Evolutionary conservation across 2,329 filamentous ascomycete species (phyloP).

Genomic region (Ophiocordyceps camponoti-rufipedis): DNA sequence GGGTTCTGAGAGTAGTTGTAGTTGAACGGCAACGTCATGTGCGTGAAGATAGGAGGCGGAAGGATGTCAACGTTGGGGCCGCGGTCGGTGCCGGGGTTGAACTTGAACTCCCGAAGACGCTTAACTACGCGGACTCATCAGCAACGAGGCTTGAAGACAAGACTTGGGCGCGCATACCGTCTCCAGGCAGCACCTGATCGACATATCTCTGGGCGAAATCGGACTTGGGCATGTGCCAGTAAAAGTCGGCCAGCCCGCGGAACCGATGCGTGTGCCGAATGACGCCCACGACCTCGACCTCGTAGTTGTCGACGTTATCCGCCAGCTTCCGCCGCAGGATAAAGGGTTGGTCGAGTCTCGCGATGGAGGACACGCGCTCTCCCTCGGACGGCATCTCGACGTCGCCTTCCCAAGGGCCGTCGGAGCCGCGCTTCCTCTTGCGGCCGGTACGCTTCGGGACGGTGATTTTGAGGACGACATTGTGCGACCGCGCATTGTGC

Average conservation of each 20-base stretch:
- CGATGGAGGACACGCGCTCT: constrained; percentile 19
- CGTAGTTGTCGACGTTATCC: constrained; percentile 52
- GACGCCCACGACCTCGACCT: constrained; percentile 50
- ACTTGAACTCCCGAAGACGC: constrained; percentile 41
- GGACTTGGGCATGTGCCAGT: constrained; percentile 53
- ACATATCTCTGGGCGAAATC: constrained; percentile 54
- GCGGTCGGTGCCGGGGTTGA: constrained; percentile 43
- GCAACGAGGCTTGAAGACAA: not conserved
- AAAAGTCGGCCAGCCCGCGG: constrained; percentile 73
- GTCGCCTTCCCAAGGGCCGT: constrained; percentile 41
- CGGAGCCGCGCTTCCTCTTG: constrained; percentile 64
- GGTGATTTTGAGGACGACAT: constrained; percentile 70
- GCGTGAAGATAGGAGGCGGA: constrained; percentile 63
- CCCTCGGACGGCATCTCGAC: constrained; percentile 10
- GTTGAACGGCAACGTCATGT: constrained; percentile 55
- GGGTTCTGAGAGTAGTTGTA: constrained; percentile 78
- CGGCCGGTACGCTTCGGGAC: constrained; percentile 75
- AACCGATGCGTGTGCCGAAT: constrained; percentile 76
- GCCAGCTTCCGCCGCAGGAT: constrained; percentile 43
- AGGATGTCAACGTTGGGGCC: constrained; percentile 50
- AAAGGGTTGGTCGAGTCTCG: constrained; percentile 32
- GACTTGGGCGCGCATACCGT: constrained; percentile 30
- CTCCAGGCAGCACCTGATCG: constrained; percentile 51
- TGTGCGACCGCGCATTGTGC: constrained; percentile 57
- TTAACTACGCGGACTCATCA: constrained; percentile 17